These are phyloP conservation scores for Carnegiea gigantea DNA, from an alignment of 179 eudicot genomes.

Conservation along the genomic window DNA sequence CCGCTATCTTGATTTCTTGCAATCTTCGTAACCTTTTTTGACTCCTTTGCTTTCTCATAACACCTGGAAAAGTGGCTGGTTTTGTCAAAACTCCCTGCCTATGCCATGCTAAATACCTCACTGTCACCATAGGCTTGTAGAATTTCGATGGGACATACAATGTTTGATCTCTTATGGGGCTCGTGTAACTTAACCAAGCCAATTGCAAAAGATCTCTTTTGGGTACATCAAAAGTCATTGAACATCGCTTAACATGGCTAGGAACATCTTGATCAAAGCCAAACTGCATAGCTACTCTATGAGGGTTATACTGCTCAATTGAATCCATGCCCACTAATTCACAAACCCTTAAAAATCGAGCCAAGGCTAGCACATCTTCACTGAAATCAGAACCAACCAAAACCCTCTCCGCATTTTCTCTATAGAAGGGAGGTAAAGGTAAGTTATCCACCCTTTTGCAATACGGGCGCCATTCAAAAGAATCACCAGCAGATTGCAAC, in stretches of 20 bases:
- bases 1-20: neutral
- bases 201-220: conserved; percentile 24
- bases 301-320: conserved; percentile 35
- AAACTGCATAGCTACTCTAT: conserved; percentile 42
- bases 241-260: conserved; percentile 7
- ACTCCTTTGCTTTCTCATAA: conserved; percentile 24
- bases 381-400: conserved; percentile 13
- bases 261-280: conserved; percentile 40
- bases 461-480: conserved; percentile 37
- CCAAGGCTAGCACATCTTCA: conserved; percentile 22
- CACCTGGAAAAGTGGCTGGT: conserved; percentile 12
- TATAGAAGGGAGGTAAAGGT: conserved; percentile 13
- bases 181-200: conserved; percentile 30
- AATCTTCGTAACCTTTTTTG: conserved; percentile 13
- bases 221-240: conserved; percentile 17
- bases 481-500: conserved; percentile 29
- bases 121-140: conserved; percentile 26
- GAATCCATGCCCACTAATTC: conserved; percentile 33
- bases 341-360: conserved; percentile 26
- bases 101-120: conserved; percentile 32
- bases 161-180: conserved; percentile 4
- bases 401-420: conserved; percentile 18
- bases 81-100: conserved; percentile 19
- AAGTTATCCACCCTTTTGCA: conserved; percentile 25
- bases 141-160: conserved; percentile 27